Evolutionary conservation across 2,329 filamentous ascomycete species (phyloP).

Genomic region (Nothopassalora personata): DNA sequence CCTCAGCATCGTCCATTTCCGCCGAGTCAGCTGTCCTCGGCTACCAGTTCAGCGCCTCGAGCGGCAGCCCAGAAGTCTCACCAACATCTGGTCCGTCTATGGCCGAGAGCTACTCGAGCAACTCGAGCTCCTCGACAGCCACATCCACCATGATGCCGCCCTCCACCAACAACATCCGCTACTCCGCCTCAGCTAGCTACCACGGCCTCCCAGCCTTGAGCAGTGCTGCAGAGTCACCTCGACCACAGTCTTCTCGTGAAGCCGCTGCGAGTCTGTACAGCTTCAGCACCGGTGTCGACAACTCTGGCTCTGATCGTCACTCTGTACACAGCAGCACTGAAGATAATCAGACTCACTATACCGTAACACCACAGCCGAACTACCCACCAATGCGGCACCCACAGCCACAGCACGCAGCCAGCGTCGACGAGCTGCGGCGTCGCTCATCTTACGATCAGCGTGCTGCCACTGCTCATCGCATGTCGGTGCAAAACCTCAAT

Average conservation of each 20-base stretch:
- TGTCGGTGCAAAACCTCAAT: conserved; percentile 26
- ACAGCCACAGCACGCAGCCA: conserved; percentile 25
- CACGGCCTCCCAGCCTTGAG: conserved; percentile 12
- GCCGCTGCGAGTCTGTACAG: conserved; percentile 26
- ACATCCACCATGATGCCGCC: conserved; percentile 22
- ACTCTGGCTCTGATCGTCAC: conserved; percentile 12
- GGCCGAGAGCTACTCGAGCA: conserved; percentile 20
- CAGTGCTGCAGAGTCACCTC: conserved; percentile 10
- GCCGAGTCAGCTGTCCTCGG: conserved; percentile 21
- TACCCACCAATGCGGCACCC: conserved; percentile 16
- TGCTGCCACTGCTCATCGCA: conserved; percentile 22
- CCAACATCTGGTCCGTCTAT: conserved; percentile 18
- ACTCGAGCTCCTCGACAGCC: conserved; percentile 15
- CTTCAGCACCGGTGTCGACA: conserved; percentile 25
- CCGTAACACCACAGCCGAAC: conserved; percentile 7
- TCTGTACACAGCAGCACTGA: conserved; percentile 5
- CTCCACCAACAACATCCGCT: conserved; percentile 10
- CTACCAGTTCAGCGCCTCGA: conserved; percentile 26
- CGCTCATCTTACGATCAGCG: conserved; percentile 24
- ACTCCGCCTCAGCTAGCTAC: conserved; percentile 4
- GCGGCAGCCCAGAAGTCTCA: conserved; percentile 23
- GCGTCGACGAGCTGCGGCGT: conserved; percentile 22
- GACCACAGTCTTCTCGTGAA: conserved; percentile 13
- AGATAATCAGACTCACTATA: conserved; percentile 2
- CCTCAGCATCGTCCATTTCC: conserved; percentile 8